Conservation (phyloP, 2,329 filamentous ascomycete species). For the Apiospora phragmitis region DNA sequence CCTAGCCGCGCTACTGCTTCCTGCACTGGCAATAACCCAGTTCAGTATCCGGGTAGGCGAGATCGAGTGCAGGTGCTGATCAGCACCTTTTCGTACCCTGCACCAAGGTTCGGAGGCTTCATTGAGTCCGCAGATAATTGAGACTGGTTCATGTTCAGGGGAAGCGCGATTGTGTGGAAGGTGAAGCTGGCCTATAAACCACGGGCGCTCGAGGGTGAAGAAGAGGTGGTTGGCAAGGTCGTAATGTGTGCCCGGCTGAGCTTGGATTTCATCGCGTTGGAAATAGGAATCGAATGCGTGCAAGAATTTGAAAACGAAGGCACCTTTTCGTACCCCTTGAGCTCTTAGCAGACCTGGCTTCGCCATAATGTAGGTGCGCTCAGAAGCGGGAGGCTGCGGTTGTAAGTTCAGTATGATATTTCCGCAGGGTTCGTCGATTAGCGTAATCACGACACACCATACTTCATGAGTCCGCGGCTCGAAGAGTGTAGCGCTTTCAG, state of each 20-base stretch:
- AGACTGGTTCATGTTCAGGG: neutral
- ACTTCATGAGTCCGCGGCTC: too few species aligned
- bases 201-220: neutral
- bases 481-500: neutral
- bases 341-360: neutral
- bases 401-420: neutral
- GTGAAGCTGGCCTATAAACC: neutral
- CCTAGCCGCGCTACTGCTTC: neutral
- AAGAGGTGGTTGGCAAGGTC: neutral
- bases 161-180: neutral
- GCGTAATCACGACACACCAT: too few species aligned
- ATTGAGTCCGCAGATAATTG: neutral
- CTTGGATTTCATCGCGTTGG: neutral
- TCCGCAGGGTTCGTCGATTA: neutral
- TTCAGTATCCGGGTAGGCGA: too few species aligned
- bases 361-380: neutral
- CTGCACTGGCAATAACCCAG: neutral
- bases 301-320: neutral
- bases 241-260: neutral
- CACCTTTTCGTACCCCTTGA: neutral
- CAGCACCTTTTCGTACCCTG: neutral
- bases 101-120: neutral
- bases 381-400: neutral
- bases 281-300: neutral
- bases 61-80: neutral